These are phyloP conservation scores for Porphyridium purpureum DNA, from an alignment of 23 red algal species.

Conservation along the genomic window DNA sequence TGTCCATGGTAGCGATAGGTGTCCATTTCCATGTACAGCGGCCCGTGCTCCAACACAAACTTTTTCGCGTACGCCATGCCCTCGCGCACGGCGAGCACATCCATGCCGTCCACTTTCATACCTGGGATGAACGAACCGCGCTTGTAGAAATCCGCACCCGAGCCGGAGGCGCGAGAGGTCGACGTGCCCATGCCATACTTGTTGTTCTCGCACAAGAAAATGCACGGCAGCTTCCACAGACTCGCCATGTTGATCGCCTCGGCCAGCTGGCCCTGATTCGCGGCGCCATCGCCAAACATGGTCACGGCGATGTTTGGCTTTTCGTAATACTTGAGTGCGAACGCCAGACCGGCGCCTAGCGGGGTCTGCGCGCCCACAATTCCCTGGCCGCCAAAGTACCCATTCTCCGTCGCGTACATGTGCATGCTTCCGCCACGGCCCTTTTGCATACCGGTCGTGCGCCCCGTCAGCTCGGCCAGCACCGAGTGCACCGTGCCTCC, in stretches of 20 bases:
- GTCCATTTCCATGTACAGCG: constrained; percentile 72
- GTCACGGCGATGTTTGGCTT: constrained; percentile 56
- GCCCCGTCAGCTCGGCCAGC: constrained; percentile 69
- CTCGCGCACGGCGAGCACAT: constrained; percentile 88
- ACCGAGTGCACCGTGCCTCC: constrained; percentile 61
- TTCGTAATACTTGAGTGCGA: constrained; percentile 83
- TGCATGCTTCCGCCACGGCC: constrained; percentile 97
- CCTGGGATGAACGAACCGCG: constrained; percentile 87
- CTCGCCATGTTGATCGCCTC: constrained; percentile 94
- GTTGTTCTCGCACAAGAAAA: constrained; percentile 90
- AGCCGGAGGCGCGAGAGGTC: constrained; percentile 43
- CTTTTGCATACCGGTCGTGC: constrained; percentile 49
- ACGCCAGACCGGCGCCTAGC: constrained; percentile 80
- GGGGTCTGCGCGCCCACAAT: constrained; percentile 95
- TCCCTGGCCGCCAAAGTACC: constrained; percentile 93
- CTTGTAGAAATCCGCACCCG: constrained; percentile 53
- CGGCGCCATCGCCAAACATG: constrained; percentile 96
- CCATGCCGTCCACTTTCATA: constrained; percentile 86
- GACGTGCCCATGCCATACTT: constrained; percentile 96
- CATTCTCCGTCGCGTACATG: constrained; percentile 70
- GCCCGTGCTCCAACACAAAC: constrained; percentile 46
- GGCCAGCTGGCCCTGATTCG: constrained; percentile 88
- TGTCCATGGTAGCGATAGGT: constrained; percentile 96
- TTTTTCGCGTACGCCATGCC: constrained; percentile 44
- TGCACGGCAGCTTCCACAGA: constrained; percentile 82